Percentiles rank a stretch among this genome's conserved stretches.
Conservation (phyloP, 768 basidiomycete species). For the Psilocybe azurescens region DNA sequence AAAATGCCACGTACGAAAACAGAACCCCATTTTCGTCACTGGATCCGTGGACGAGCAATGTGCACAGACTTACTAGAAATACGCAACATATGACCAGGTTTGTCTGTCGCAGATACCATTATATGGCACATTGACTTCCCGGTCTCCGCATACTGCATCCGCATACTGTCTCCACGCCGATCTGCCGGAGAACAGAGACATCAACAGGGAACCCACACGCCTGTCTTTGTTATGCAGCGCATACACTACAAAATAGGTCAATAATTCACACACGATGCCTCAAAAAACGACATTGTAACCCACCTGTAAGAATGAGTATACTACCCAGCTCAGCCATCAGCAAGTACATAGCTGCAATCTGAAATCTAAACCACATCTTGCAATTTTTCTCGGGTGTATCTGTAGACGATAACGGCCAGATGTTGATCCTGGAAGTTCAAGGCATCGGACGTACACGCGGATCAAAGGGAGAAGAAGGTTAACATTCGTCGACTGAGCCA, state of each 20-base stretch:
- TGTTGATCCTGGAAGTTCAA: not conserved
- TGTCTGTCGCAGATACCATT: not conserved
- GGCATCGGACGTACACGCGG: too few relatives aligned
- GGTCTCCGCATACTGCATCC: not conserved
- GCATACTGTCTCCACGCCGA: not conserved
- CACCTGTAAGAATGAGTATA: not conserved
- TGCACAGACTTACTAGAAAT: conserved; percentile 9
- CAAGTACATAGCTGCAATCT: not conserved
- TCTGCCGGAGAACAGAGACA: not conserved
- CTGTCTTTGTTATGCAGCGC: not conserved
- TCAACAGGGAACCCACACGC: not conserved
- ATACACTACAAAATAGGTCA: not conserved
- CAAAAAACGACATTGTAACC: not conserved
- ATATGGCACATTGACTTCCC: not conserved
- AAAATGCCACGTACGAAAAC: not conserved
- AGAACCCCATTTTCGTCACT: too few relatives aligned
- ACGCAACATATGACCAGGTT: conserved; percentile 7
- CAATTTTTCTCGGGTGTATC: not conserved
- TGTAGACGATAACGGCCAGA: too few relatives aligned
- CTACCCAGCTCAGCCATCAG: not conserved
- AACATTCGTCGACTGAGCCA: too few relatives aligned
- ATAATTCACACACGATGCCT: not conserved
- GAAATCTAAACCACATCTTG: not conserved
- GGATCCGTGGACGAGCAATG: too few relatives aligned
- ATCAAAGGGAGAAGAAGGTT: too few relatives aligned